Evolutionary conservation across 768 basidiomycete genomes (phyloP).

Genomic region (Pseudohyphozyma bogoriensis): DNA sequence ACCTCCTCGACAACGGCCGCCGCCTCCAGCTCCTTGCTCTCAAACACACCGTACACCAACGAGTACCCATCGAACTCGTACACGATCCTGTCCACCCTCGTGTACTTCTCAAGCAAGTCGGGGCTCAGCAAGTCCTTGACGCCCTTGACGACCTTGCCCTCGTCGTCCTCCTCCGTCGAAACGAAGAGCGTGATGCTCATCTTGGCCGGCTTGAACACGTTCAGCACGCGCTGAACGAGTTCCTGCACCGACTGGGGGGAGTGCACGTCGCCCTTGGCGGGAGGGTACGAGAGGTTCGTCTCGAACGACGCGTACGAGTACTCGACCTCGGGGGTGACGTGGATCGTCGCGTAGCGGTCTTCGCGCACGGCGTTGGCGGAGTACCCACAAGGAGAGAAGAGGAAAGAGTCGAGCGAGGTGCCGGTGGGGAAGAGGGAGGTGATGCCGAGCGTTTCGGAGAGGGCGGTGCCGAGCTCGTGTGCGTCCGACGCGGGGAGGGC

Average conservation of each 20-base stretch:
- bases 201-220: constrained; percentile 81
- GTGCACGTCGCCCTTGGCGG: neutral
- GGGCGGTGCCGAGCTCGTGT: constrained; percentile 45
- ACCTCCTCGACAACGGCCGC: no score
- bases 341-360: constrained; percentile 96
- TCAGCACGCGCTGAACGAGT: constrained; percentile 76
- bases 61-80: constrained; percentile 54
- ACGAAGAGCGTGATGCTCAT: constrained; percentile 85
- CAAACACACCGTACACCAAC: constrained; percentile 5
- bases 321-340: constrained; percentile 94
- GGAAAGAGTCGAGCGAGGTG: constrained; percentile 80
- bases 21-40: no score
- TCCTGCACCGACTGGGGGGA: constrained; percentile 45
- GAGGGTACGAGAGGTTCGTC: constrained; percentile 89
- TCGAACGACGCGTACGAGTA: constrained; percentile 99
- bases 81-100: constrained; percentile 89
- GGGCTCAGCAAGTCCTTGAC: constrained; percentile 38
- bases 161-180: constrained; percentile 43
- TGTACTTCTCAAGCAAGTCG: constrained; percentile 46
- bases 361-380: constrained; percentile 77
- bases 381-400: constrained; percentile 92
- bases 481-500: constrained; percentile 41
- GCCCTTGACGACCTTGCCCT: constrained; percentile 36
- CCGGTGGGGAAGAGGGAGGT: constrained; percentile 71
- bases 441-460: constrained; percentile 69